Base-by-base conservation (phyloP, 352 stramenopile species). In the Phytopythium montanum region DNA sequence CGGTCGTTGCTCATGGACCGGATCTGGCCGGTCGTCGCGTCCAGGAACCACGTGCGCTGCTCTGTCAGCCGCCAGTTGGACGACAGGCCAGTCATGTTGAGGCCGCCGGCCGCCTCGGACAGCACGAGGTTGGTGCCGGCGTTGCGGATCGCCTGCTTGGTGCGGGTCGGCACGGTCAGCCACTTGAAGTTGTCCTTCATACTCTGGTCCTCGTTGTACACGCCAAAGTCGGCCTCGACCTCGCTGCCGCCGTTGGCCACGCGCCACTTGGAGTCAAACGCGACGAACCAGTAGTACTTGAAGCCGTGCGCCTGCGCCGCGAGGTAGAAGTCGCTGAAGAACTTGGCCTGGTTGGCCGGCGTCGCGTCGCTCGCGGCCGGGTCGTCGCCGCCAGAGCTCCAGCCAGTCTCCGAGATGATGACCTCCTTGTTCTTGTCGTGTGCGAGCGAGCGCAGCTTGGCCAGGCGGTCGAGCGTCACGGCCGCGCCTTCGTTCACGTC, bases 201-300 rank as follows among this genome's bases (percentile, higher is more conserved):
- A 3, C 25, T 63, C 14, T 73, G 58, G 44, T 87, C 61, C 50
- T 81, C 69, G 9, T 76, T 44, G 61, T 85, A 81, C 0, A 94
- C 48, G 14, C 84, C 81, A 38, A 91, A 94, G 67, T 88, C 64
- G 21, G 63, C 68, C 44, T 94, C 84, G 21, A 94, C 77, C 28
- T 71, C 64, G 26, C 80, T 64, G 29, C 66, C 70, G 26, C 71
- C 67, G 49, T 86, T 78, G 12, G 53, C 55, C 29, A 77, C 64
- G 36, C 76, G 77, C 76, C 76, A 93, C 36, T 72, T 55, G 16
- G 77, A 81, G 65, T 94, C 84, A 39, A 90, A 87, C 18, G 78
- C 76, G 26, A 74, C 64, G 54, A 88, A 94, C 74, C 76, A 94
- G 69, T 84, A 94, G 73, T 89, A 91, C 19, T 78, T 61, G 19